Base-by-base conservation (phyloP, 2,329 filamentous ascomycete genomes). In the Corinectria fuckeliana region DNA sequence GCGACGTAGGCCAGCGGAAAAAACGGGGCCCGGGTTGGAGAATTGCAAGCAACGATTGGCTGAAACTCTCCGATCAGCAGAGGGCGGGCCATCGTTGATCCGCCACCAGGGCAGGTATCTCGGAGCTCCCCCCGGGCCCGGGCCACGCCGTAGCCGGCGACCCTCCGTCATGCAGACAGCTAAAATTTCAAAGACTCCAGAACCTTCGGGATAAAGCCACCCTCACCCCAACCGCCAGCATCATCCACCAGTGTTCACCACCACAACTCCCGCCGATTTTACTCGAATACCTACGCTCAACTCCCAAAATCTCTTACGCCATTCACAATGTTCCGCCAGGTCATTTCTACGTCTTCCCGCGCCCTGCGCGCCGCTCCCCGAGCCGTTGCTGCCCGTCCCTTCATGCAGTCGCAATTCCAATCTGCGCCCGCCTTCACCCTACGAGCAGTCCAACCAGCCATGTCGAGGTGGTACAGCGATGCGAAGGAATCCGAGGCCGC, bases 401-500 rank as follows among this genome's bases (percentile, higher is more conserved):
- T 76, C 38, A 64, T 75, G 39, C 74, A 76, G 63, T 70, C 73
- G 36, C 78, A 79, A 69, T 73, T 77, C 62, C 76, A 73, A 69
- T 70, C 67, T 49, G 70, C 73, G 63, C 72, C 76, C 62, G 67
- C 76, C 59, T 67, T 72, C 71, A 70, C 76, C 65, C 61, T 75
- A 71, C 74, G 77, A 69, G 68, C 74, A 9, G 66, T 72, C 54
- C 77, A 74, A 58, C 77, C 75, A 20, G 55, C 63, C 21, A 54
- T 64, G 14, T 67, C 70, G 58, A 75, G 81, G 72, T 83, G 80
- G 80, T 84, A 83, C 70, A 83, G 82, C 72, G 80, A 82, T 59
- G 66, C 76, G 34, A 80, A 78, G 69, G 74, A 78, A 57, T 60
- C 69, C 4, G 66, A 75, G 36, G 36, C 71, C 13, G 61, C 72